Base-by-base conservation (phyloP, 1,284 basidiomycete species). In the Cryptococcus amylolentus region DNA sequence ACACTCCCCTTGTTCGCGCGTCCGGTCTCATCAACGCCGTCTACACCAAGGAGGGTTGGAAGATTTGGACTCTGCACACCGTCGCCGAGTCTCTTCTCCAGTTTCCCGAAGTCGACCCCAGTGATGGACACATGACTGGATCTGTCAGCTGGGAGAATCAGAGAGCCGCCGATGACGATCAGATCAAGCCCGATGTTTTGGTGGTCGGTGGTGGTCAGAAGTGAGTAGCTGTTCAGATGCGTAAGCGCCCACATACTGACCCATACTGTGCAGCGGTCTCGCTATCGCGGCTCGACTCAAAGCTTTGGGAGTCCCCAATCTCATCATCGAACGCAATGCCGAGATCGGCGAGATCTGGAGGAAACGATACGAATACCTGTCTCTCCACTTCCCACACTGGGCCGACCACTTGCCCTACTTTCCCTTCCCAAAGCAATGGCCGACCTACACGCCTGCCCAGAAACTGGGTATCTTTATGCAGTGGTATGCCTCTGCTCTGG, bases 371-470 rank as follows among this genome's bases (percentile, higher is more conserved):
- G 81, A 84, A 56, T 80, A 81, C 10, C 73, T 86, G 35, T 84
- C 81, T 55, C 73, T 87, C 44, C 84, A 87, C 64, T 82, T 84
- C 65, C 81, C 84, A 18, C 82, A 86, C 51, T 86, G 64, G 65
- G 64, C 60, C 23, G 65, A 70, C 53, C 66, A 70, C 60, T 49
- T 84, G 46, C 80, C 81, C 75, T 85, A 61, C 58, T 80, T 74
- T 20, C 63, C 66, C 3, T 81, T 75, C 60, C 80, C 80, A 26
- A 42, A 64, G 12, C 68, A 73, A 18, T 87, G 86, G 85, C 84
- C 85, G 0, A 81, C 83, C 0, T 85, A 81, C 63, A 81, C 83
- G 0, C 84, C 84, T 1, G 82, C 84, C 14, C 75, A 72, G 20
- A 65, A 79, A 60, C 56, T 59, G 8, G 67, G 63, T 16, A 48